Base-by-base conservation (phyloP, 2,329 filamentous ascomycete species). In the Diaporthe sp. region DNA sequence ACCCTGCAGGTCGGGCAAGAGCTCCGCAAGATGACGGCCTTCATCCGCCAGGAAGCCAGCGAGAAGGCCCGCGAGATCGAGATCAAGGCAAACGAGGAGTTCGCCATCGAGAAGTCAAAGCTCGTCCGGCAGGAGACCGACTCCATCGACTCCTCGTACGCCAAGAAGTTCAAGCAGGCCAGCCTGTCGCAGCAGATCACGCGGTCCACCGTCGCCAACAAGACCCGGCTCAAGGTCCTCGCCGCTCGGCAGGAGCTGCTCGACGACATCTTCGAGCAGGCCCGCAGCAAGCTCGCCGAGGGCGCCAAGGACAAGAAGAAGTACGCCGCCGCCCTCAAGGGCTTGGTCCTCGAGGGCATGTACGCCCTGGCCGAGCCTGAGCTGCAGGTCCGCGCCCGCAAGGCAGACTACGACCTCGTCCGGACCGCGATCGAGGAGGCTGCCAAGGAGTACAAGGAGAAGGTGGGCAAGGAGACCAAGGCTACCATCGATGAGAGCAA, bases 1-100 rank as follows among this genome's bases (percentile, higher is more conserved):
- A 71, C 73, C 77, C 71, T 58, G 37, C 84, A 98, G 95, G 97
- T 99, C 90, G 93, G 94, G 87, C 93, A 94, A 87, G 97, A 99
- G 92, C 94, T 99, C 86, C 96, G 94, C 90, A 99, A 99, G 92
- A 99, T 99, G 97, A 98, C 97, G 75, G 96, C 96, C 83, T 99
- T 99, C 91, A 99, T 99, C 92, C 94, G 95, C 85, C 97, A 98
- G 88, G 97, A 99, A 88, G 97, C 97, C 75, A 91, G 94, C 82
- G 97, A 99, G 84, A 99, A 99, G 87, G 95, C 95, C 81, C 94
- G 94, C 83, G 97, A 99, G 86, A 98, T 99, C 85, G 92, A 97
- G 82, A 93, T 98, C 87, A 98, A 98, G 87, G 97, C 97, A 85
- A 96, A 98, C 88, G 95, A 98, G 86, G 97, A 99, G 86, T 98